Evolutionary conservation across 352 stramenopile genomes (phyloP).

Genomic region (Phytophthora constricta): DNA sequence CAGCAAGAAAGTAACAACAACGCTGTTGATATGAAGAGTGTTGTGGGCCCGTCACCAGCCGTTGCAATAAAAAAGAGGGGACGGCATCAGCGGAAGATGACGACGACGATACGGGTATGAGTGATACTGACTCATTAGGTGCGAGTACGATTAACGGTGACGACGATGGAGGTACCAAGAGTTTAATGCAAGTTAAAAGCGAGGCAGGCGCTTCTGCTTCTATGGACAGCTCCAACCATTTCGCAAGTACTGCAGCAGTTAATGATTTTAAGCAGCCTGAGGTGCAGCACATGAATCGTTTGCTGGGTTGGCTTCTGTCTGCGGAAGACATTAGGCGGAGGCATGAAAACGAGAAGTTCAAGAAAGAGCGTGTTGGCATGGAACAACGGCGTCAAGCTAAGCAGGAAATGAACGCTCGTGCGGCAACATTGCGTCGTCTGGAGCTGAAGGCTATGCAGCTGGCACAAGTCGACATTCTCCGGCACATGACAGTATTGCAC

Average conservation of each 20-base stretch:
- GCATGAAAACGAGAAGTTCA: conserved; percentile 78
- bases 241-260: conserved; percentile 15
- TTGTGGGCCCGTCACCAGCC: background rate
- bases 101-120: conserved; percentile 43
- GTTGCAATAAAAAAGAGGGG: conserved; percentile 27
- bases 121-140: conserved; percentile 59
- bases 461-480: conserved; percentile 80
- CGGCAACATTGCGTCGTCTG: conserved; percentile 66
- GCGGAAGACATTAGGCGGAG: conserved; percentile 86
- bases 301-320: conserved; percentile 87
- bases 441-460: conserved; percentile 89
- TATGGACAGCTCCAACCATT: conserved; percentile 3
- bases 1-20: conserved; percentile 31
- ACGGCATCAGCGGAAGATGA: conserved; percentile 8
- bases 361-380: conserved; percentile 70
- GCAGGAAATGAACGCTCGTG: conserved; percentile 76
- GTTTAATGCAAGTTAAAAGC: conserved; percentile 26
- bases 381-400: conserved; percentile 78
- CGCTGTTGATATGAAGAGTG: conserved; percentile 1
- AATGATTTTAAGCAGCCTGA: conserved; percentile 86
- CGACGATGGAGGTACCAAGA: conserved; percentile 35
- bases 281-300: conserved; percentile 90
- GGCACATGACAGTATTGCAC: conserved; percentile 64
- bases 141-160: conserved; percentile 52
- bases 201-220: conserved; percentile 12